These are phyloP conservation scores for Byssothecium circinans DNA, from an alignment of 2,329 filamentous ascomycete genomes.

Conservation along the genomic window DNA sequence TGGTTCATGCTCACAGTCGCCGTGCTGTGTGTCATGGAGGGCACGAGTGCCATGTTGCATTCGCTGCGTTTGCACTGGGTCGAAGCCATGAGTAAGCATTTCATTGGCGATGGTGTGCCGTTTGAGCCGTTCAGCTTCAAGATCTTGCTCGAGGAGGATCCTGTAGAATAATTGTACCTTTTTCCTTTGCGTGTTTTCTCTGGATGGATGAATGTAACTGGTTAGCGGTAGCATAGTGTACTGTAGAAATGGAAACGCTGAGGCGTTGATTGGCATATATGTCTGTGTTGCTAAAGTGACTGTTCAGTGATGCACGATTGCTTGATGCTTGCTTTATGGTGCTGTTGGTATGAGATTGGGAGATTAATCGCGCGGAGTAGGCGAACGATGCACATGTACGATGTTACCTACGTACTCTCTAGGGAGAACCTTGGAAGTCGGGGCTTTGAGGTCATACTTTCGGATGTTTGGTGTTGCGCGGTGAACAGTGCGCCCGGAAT, in stretches of 20 bases:
- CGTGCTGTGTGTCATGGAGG: slow-evolving; percentile 92
- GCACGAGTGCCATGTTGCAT: slow-evolving; percentile 94
- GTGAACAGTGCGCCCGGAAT: too few species aligned
- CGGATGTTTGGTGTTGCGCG: too few species aligned
- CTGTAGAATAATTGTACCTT: slow-evolving; percentile 26
- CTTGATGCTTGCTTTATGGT: too few species aligned
- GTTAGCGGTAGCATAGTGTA: neutral
- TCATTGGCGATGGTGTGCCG: slow-evolving; percentile 81
- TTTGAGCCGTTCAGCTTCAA: slow-evolving; percentile 91
- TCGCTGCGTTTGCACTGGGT: slow-evolving; percentile 92
- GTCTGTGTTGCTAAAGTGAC: too few species aligned
- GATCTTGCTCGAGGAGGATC: slow-evolving; percentile 78
- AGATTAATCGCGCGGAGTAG: too few species aligned
- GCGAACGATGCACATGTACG: too few species aligned
- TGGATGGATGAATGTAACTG: neutral
- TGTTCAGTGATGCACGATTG: too few species aligned
- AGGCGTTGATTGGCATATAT: too few species aligned
- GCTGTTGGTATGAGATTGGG: too few species aligned
- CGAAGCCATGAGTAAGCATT: slow-evolving; percentile 97
- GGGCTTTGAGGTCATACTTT: too few species aligned
- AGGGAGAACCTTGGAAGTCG: too few species aligned
- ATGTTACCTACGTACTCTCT: too few species aligned
- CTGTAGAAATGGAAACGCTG: neutral
- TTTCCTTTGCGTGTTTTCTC: neutral
- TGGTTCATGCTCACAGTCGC: slow-evolving; percentile 86